These are phyloP conservation scores for Volutella citrinella DNA, from an alignment of 2,329 filamentous ascomycete species.

Conservation along the genomic window DNA sequence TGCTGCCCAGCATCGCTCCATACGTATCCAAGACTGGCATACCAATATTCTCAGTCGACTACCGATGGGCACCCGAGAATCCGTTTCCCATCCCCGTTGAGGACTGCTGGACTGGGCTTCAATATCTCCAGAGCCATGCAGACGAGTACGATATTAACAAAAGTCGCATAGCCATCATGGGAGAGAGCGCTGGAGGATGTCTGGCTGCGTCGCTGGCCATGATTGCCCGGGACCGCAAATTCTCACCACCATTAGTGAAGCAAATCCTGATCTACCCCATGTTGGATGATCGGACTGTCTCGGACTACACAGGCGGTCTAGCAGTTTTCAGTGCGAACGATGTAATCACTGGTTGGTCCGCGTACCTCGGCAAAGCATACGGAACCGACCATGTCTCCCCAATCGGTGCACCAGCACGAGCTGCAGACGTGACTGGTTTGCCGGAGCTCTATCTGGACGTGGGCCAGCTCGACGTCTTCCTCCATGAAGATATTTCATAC, in stretches of 20 bases:
- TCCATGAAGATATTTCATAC: conserved; percentile 3
- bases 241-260: conserved; percentile 4
- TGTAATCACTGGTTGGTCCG: conserved; percentile 8
- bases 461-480: conserved; percentile 7
- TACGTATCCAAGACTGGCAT: conserved; percentile 4
- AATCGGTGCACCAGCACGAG: conserved; percentile 3
- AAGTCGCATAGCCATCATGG: conserved; percentile 9
- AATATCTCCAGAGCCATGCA: conserved; percentile 1
- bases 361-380: conserved; percentile 1
- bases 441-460: conserved; percentile 6
- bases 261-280: conserved; percentile 11
- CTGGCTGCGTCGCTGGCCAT: conserved; percentile 5
- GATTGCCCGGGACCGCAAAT: conserved; percentile 2
- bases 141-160: conserved; percentile 1
- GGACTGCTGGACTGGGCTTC: conserved; percentile 4
- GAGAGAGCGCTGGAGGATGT: conserved; percentile 12
- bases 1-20: background rate
- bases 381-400: conserved; percentile 2
- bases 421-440: conserved; percentile 1
- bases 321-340: conserved; percentile 5
- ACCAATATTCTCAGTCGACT: conserved; percentile 11
- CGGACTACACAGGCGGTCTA: background rate
- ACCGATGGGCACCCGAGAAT: conserved; percentile 9
- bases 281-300: conserved; percentile 9
- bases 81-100: conserved; percentile 2